Conservation (phyloP, 305 asterid genomes). For the Coffea humblotiana region DNA sequence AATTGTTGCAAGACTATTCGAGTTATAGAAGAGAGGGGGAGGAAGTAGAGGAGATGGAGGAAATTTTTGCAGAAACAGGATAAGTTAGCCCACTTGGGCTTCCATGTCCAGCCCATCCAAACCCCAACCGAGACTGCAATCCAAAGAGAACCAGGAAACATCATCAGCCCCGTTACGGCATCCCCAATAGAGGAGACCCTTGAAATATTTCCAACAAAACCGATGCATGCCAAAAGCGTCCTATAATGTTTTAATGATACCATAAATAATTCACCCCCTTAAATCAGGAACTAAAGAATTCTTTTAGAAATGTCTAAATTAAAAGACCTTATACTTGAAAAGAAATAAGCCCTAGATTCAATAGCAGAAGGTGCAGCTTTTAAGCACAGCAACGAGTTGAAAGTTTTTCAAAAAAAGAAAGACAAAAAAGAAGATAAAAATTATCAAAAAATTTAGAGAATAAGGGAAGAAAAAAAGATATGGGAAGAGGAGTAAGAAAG, state of each 20-base stretch:
- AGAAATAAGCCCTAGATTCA: constrained; percentile 42
- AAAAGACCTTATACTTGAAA: neutral
- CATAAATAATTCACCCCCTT: neutral
- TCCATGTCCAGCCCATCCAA: constrained; percentile 91
- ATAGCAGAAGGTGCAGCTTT: constrained; percentile 37
- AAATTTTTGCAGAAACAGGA: neutral
- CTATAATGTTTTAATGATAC: too few species aligned
- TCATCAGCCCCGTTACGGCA: constrained; percentile 55
- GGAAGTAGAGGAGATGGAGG: constrained; percentile 6
- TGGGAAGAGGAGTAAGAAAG: neutral
- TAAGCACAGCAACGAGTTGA: constrained; percentile 47
- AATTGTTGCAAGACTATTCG: too few species aligned
- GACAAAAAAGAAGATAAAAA: neutral
- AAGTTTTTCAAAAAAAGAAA: constrained; percentile 24
- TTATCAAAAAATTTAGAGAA: neutral
- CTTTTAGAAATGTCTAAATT: too few species aligned
- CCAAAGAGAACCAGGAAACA: constrained; percentile 71
- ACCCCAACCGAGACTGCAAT: constrained; percentile 70
- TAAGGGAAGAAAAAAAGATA: neutral
- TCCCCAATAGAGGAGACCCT: constrained; percentile 47
- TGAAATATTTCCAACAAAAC: constrained; percentile 55
- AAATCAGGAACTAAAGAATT: neutral
- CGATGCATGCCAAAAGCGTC: constrained; percentile 56
- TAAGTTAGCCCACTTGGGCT: constrained; percentile 69
- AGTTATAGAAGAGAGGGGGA: too few species aligned